Base-by-base conservation (phyloP, 139 green algal species). In the Spirogloea muscicola region DNA sequence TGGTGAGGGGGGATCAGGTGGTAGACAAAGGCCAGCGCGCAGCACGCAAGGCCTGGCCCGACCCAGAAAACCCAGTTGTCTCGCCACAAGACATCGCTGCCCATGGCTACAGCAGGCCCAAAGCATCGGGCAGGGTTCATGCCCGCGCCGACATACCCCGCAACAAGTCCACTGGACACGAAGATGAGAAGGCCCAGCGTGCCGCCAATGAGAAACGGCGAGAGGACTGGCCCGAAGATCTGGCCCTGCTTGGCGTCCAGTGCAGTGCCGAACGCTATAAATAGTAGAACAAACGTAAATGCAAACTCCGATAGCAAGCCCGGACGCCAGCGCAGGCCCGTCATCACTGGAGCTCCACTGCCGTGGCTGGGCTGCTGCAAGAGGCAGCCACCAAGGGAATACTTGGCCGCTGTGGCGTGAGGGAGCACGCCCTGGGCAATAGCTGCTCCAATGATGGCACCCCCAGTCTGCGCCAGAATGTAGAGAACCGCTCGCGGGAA, bases 91-190 rank as follows among this genome's bases (percentile, higher is more conserved):
- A n/a, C n/a, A n/a, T 64, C 43, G 29, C 38, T 39, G 1, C 43
- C 43, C 29, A 37, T 16, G n/a, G 27, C 62, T 25, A 62, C 62
- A 25, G 62, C 62, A 6, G 57, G 57, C 16, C 62, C 62, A 1
- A 71, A 71, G 7, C 43, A 71, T 39, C 62, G 29, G 25, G 62
- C 62, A 27, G 62, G 62, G 62, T 71, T 71, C 62, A 71, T 71
- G 1, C 43, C 43, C n/a, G 16, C 62, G 1, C 62, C 62, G 1
- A 34, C 33, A n/a, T 70, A 70, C 34, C 61, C 61, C 25, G 61
- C n/a, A 10, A 34, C 29, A 2, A 70, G 25, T 18, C 16, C 33
- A 3, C 61, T 39, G 0, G 61, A 70, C 1, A 70, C 37, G 36
- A 70, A 70, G 25, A 70, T 42, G 10, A 70, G 34, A 18, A 70